Evolutionary conservation across 441 rosid species (phyloP), one percentile per base, ranked within the genome.

Genomic region (Flueggea neowawraea): DNA sequence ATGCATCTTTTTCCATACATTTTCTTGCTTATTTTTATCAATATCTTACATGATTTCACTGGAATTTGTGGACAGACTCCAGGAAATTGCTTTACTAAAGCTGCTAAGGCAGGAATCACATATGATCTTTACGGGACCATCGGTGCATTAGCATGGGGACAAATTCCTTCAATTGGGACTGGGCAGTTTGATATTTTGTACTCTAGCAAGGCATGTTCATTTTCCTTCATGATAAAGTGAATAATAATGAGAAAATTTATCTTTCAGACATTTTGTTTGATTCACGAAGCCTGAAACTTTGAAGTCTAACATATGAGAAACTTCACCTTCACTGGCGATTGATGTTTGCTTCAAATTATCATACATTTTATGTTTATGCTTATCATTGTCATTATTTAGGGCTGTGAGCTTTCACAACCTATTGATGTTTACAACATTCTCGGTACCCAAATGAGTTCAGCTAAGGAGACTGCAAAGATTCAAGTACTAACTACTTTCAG

Each of bases 141-240:
- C 6, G 99, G 90, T 66, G 86, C 97, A 17, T 74, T 93, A 66
- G 85, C 90, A 6, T 96, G 99, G 99, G 99, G 98, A 55, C 84
- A 75, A 74, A 60, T 75, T 75, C 96, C 98, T 61, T 61, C 69
- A 50, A 70, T 77, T 12, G 99, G 98, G 59, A 90, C 96, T 6
- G 95, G 90, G 64, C 84, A 85, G 4, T 95, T 95, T 48, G 98
- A 92, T 55, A 75, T 95, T 54, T 54, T 92, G 43, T 84, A 79
- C 55, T 74, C 96, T 9, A 70, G 75, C 62, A 79, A 86, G 92
- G 99, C 88, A 75, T 39, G 68, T 44, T 59, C 57, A 16, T 52
- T 54, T 54, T 16, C 60, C 31, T 70, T 71, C 52, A 39, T 55
- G 16, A 17, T 47, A 59, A 55, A 41, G 53, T 50, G 22, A 7